Base-by-base conservation (phyloP, 2,329 filamentous ascomycete genomes). In the Hypoxylon sp. region DNA sequence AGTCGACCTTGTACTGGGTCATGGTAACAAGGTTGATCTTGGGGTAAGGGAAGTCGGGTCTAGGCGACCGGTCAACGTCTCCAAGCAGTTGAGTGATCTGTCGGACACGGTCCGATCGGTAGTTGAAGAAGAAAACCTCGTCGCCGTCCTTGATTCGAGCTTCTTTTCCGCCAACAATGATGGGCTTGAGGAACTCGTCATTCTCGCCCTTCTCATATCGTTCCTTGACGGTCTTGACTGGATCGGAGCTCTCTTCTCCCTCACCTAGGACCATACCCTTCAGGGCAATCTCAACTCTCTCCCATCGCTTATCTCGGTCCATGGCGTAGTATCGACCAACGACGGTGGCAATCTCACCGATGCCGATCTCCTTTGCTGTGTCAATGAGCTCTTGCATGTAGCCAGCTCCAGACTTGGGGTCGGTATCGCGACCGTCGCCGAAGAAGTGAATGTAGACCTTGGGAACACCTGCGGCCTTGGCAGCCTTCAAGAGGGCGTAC, bases 51-150 rank as follows among this genome's bases (percentile, higher is more conserved):
- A 98, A 97, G 80, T 97, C 93, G 71, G 94, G 92, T 72, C 88
- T 87, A 59, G 94, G 93, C 22, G 93, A 97, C 76, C 93, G 92
- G 83, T 99, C 96, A 77, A 95, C 90, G 78, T 92, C 92, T 73
- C 96, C 96, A 58, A 99, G 84, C 45, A 99, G 87, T 82, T 98
- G 96, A 51, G 93, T 97, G 78, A 99, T 91, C 81, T 99, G 96
- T 73, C 96, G 92, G 55, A 95, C 95, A 79, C 96, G 94, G 79
- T 99, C 96, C 61, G 96, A 98, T 76, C 96, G 93, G 87, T 99
- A 99, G 89, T 99, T 99, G 92, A 99, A 99, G 89, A 98, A 98
- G 88, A 98, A 98, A 75, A 98, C 87, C 56, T 93, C 95, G 78
- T 99, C 96, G 71, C 91, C 86, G 77, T 98, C 91, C 84, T 97